Evolutionary conservation across 441 rosid genomes (phyloP).

Genomic region (Adansonia gregorii): DNA sequence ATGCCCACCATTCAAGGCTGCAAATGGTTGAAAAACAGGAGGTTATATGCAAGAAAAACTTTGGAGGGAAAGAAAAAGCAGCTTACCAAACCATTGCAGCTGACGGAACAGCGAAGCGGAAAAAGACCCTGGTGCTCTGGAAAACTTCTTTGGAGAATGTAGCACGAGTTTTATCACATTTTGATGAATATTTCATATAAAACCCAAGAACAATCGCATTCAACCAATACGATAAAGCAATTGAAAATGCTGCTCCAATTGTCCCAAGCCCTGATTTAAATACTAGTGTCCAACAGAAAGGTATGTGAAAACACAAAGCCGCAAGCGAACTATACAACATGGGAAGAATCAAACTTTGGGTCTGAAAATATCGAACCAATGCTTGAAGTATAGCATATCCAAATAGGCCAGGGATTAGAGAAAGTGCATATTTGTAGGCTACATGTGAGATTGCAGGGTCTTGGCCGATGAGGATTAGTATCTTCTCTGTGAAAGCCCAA

Average conservation of each 20-base stretch:
- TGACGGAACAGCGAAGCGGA: conserved; percentile 39
- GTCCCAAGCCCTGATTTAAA: conserved; percentile 31
- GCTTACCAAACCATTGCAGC: conserved; percentile 43
- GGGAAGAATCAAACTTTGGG: conserved; percentile 40
- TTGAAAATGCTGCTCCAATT: conserved; percentile 39
- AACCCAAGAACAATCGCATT: conserved; percentile 37
- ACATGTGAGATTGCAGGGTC: conserved; percentile 39
- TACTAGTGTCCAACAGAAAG: conserved; percentile 45
- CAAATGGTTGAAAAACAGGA: too few species aligned
- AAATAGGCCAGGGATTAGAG: conserved; percentile 38
- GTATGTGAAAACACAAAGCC: conserved; percentile 39
- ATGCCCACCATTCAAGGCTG: conserved; percentile 50
- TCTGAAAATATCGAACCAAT: conserved; percentile 37
- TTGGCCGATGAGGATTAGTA: conserved; percentile 39
- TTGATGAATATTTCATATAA: conserved; percentile 32
- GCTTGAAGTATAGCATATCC: conserved; percentile 36
- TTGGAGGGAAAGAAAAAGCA: background rate
- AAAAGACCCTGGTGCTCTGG: conserved; percentile 32
- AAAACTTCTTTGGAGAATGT: conserved; percentile 26
- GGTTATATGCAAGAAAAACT: background rate
- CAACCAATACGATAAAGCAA: conserved; percentile 34
- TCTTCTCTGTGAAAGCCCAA: conserved; percentile 43
- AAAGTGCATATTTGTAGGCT: conserved; percentile 34
- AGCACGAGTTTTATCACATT: conserved; percentile 33
- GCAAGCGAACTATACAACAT: conserved; percentile 29